phyloP scores from a whole-genome alignment of 225 moss, liverwort and hornwort genomes.

The Sphagnum tenellum region DNA sequence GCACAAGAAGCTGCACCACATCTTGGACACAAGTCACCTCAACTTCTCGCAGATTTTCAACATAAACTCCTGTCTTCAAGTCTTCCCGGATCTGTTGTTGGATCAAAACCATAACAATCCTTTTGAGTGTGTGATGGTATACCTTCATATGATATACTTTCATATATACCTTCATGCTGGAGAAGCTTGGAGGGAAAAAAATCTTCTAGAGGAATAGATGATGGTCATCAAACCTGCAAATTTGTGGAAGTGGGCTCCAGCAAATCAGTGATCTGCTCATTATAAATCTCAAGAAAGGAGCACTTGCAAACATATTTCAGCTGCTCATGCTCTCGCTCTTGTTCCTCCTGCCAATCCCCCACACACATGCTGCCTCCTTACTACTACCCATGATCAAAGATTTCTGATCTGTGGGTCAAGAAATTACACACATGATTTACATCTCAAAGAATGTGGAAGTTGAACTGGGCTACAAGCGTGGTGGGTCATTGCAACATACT shows the following conservation, averaged over 20 bases:
- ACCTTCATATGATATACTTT: not conserved
- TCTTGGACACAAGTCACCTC: slow-evolving; percentile 75
- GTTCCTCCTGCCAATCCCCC: slow-evolving; percentile 25
- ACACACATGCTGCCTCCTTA: not conserved
- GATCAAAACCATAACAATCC: not conserved
- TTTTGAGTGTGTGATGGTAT: not conserved
- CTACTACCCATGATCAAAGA: not conserved
- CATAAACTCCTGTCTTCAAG: slow-evolving; percentile 81
- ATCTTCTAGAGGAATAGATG: not conserved
- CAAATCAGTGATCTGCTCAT: slow-evolving; percentile 48
- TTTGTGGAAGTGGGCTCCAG: slow-evolving; percentile 45
- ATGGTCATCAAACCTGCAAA: slow-evolving; percentile 22
- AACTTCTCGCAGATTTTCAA: slow-evolving; percentile 86
- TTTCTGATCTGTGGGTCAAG: not conserved
- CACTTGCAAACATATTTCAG: slow-evolving; percentile 42
- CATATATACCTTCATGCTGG: not conserved
- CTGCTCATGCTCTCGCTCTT: slow-evolving; percentile 48
- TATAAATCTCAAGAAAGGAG: slow-evolving; percentile 53
- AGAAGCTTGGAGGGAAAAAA: not conserved
- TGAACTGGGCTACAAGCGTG: not conserved
- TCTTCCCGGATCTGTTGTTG: slow-evolving; percentile 72
- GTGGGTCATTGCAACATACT: slow-evolving; percentile 18
- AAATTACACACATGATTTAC: too few relatives aligned
- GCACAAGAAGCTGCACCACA: slow-evolving; percentile 75
- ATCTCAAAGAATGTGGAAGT: not conserved